Percentiles rank a stretch among this genome's conserved stretches.
Evolutionary conservation across 345 rosid genomes (phyloP).

Genomic region (Draba incana): DNA sequence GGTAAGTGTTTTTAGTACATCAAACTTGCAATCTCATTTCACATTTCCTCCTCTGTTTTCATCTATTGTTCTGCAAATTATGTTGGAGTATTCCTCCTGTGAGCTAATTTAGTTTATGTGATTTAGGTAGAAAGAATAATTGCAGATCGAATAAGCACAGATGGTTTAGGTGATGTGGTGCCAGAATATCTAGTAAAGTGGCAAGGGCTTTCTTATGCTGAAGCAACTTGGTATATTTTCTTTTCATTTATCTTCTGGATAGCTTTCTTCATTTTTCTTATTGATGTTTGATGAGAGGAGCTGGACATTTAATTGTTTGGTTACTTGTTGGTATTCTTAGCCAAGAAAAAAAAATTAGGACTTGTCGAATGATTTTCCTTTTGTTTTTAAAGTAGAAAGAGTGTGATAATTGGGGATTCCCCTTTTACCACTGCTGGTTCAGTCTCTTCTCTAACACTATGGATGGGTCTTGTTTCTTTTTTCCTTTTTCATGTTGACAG

Average conservation of each 20-base stretch:
- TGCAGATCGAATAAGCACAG: slow-evolving; percentile 82
- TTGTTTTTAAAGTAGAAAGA: not conserved
- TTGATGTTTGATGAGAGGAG: slow-evolving; percentile 6
- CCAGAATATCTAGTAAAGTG: slow-evolving; percentile 98
- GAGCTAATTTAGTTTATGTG: slow-evolving; percentile 35
- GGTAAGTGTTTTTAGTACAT: slow-evolving; percentile 51
- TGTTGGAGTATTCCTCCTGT: slow-evolving; percentile 25
- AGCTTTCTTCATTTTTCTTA: not conserved
- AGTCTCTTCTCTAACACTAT: slow-evolving; percentile 12
- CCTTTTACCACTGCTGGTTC: not conserved
- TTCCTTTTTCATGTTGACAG: slow-evolving; percentile 13
- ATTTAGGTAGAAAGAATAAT: slow-evolving; percentile 91
- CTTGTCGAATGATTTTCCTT: not conserved
- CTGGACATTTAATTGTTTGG: slow-evolving; percentile 4
- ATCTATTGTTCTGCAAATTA: slow-evolving; percentile 6
- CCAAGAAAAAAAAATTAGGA: not conserved
- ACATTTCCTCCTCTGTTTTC: slow-evolving; percentile 1
- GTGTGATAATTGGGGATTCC: not conserved
- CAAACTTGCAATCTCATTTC: slow-evolving; percentile 17
- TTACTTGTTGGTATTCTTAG: slow-evolving; percentile 14
- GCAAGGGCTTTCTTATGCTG: slow-evolving; percentile 99
- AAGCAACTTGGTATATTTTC: slow-evolving; percentile 86
- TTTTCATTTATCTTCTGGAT: slow-evolving; percentile 9
- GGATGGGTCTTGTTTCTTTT: slow-evolving; percentile 1
- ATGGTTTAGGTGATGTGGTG: slow-evolving; percentile 66